Evolutionary conservation across 768 basidiomycete genomes (phyloP), one percentile per base, ranked within the genome.

Genomic region (Pholiota molesta): DNA sequence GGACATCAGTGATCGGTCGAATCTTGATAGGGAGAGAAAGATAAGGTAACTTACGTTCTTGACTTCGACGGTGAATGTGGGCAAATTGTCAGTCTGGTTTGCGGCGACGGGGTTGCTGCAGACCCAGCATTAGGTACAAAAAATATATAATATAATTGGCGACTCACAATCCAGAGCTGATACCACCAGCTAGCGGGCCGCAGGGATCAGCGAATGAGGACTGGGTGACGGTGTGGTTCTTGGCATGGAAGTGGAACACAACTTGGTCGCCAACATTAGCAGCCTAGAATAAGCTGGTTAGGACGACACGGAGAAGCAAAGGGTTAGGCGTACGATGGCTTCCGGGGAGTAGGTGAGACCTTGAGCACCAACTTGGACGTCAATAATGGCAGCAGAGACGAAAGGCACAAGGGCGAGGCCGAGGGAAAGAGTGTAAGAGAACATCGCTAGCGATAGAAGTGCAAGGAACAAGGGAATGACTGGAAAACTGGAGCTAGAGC

Each of bases 121-220:
- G 77, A 73, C 84, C 85, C 85, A 63, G 7, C 44, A 37, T 11
- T 49, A 6, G 61, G 33, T 17, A 19, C 35, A 60, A 28, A 58
- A 52, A 33, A 26, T 33, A 52, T 10, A 35, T 54, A 44, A 21
- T 55, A 17, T 19, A 13, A 47, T 52, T 67, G 35, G 40, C 39
- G 35, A 78, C 84, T 62, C 60, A 87, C 84, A 86, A 88, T 67
- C 83, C 85, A 60, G 84, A 85, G 66, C 80, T 74, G 65, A 86
- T 77, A 23, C 86, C 86, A 40, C 82, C 83, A 4, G 80, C 78
- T 57, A 79, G 79, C 57, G 62, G 69, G 44, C 81, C 78, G 70
- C 86, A 89, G n/a, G 87, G 87, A 64, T 74, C 71, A 56, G 74
- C 76, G 64, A 86, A 83, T 17, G 81, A 76, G 2, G 80, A 81